A percentile compares a stretch with the other conserved stretches of the same genome.
These are phyloP conservation scores for Gymnopilus junonius DNA, from an alignment of 768 basidiomycete species.

Conservation along the genomic window DNA sequence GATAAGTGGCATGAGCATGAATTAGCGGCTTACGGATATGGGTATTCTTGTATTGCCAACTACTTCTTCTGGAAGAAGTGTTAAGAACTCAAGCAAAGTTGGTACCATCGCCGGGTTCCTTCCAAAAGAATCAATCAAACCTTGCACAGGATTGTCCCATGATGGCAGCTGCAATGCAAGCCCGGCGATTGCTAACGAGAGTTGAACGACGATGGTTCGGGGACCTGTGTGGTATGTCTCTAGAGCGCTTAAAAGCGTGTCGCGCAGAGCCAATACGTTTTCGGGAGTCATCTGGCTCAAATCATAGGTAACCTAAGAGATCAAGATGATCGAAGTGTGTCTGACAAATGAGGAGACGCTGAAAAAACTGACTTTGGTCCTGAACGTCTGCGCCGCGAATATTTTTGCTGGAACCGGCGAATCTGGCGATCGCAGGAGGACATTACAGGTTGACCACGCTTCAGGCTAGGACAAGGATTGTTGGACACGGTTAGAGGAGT, in stretches of 20 bases:
- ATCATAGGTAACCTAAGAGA: slow-evolving; percentile 89
- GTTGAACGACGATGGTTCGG: slow-evolving; percentile 82
- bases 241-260: slow-evolving; percentile 83
- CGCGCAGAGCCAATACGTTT: slow-evolving; percentile 79
- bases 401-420: slow-evolving; percentile 81
- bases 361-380: slow-evolving; percentile 75
- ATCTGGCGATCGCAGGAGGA: slow-evolving; percentile 82
- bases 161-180: slow-evolving; percentile 87
- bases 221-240: slow-evolving; percentile 76
- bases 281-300: slow-evolving; percentile 80
- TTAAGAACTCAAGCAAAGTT: slow-evolving; percentile 86
- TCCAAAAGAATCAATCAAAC: slow-evolving; percentile 86
- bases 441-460: slow-evolving; percentile 95
- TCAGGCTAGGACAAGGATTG: slow-evolving; percentile 81
- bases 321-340: slow-evolving; percentile 34
- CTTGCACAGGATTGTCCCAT: slow-evolving; percentile 82
- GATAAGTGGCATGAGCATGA: not conserved
- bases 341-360: slow-evolving; percentile 12
- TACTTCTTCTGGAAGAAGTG: slow-evolving; percentile 89
- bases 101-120: slow-evolving; percentile 83
- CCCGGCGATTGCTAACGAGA: slow-evolving; percentile 89
- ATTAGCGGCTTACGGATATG: slow-evolving; percentile 66
- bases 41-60: slow-evolving; percentile 85
- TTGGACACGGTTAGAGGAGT: slow-evolving; percentile 69
- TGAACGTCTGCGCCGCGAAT: slow-evolving; percentile 96